Evolutionary conservation across 805 yeast genomes (phyloP), one percentile per base, ranked within the genome.

Genomic region (Lachancea thermotolerans): DNA sequence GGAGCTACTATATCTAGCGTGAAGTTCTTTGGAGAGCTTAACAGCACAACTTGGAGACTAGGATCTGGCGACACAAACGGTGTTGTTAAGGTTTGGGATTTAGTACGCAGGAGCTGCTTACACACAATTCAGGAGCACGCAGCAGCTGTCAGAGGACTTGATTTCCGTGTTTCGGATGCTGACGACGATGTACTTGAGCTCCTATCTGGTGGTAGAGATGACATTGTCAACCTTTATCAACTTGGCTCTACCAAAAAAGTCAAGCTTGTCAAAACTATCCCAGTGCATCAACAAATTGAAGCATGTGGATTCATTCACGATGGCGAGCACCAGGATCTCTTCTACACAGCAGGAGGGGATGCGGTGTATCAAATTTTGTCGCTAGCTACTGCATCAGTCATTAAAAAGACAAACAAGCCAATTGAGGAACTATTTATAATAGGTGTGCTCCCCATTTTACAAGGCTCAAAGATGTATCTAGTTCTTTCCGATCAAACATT

Each of bases 181-280:
- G 56, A 56, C 1, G 71, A 69, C 30, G 87, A 84, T 10, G 68
- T 70, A 16, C 60, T 62, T 38, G 42, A 69, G 28, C 72, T 93
- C 45, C 64, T 89, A 27, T 79, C 85, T 52, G 96, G 95, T 53
- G 96, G 97, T 32, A 77, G 99, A 67, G 99, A 93, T 63, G 83
- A 82, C 56, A 72, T 90, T 35, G 44, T 62, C 7, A 63, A 64
- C 39, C 37, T 77, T 75, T 46, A 74, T 81, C 50, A 65, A 78
- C 41, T 88, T 72, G 74, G 72, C 56, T 66, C 77, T 6, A 72
- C 67, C 42, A 72, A 60, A 45, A 74, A 72, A 54, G 72, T 69
- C 60, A 81, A 77, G 58, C 73, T 82, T 37, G 56, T 74, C 14
- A 79, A 77, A 48, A 84, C 95, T 0, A 69, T 87, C 25, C 85